Conservation (phyloP, 441 rosid genomes). For the Bruguiera hainesii region DNA sequence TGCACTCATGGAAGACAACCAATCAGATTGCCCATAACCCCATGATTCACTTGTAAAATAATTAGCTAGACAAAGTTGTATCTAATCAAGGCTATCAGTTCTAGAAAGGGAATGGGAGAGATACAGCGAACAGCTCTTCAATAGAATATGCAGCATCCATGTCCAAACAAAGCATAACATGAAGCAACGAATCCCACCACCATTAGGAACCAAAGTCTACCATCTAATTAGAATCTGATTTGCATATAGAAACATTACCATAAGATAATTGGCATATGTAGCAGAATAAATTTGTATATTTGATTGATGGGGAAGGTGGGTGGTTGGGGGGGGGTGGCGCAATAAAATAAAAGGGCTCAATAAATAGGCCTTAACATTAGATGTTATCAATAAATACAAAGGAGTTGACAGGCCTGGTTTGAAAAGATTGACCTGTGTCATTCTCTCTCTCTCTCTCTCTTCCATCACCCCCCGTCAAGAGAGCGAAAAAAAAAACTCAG, state of each 20-base stretch:
- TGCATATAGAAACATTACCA: too few species aligned
- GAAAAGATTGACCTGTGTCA: conserved; percentile 52
- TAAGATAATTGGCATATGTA: background rate
- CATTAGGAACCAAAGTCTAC: conserved; percentile 18
- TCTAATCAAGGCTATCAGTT: conserved; percentile 31
- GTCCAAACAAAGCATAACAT: conserved; percentile 35
- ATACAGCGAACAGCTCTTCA: conserved; percentile 37
- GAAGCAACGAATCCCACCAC: conserved; percentile 23
- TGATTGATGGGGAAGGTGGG: conserved; percentile 32
- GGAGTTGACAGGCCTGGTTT: conserved; percentile 56
- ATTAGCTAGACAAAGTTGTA: conserved; percentile 15
- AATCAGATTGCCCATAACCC: conserved; percentile 35
- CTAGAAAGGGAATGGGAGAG: background rate
- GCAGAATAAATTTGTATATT: background rate
- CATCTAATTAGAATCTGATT: conserved; percentile 6
- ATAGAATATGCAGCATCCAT: conserved; percentile 19
- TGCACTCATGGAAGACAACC: conserved; percentile 51
- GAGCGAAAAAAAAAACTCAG: conserved; percentile 27
- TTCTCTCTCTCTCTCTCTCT: conserved; percentile 1
- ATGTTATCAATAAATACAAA: conserved; percentile 50
- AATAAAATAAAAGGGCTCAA: conserved; percentile 39
- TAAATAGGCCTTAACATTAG: conserved; percentile 38
- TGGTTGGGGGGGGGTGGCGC: conserved; percentile 40
- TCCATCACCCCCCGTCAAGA: conserved; percentile 21
- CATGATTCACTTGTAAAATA: conserved; percentile 22